These are phyloP conservation scores for Metschnikowia reukaufii DNA, from an alignment of 805 yeast genomes.

Conservation along the genomic window DNA sequence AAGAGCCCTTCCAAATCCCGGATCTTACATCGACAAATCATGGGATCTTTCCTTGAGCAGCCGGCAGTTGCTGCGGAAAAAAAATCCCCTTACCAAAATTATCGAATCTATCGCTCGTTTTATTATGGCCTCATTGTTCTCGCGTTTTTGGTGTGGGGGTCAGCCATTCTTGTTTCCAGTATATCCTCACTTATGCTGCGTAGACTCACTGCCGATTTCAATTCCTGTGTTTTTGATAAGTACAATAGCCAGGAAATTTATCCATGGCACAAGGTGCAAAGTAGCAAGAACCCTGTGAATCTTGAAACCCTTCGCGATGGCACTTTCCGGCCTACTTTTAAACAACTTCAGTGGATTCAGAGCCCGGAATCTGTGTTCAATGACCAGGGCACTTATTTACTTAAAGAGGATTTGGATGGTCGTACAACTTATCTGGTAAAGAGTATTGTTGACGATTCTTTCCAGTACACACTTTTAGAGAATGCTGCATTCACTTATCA, in stretches of 20 bases:
- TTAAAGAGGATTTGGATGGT: slow-evolving; percentile 38
- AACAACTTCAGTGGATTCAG: slow-evolving; percentile 70
- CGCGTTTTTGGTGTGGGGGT: slow-evolving; percentile 38
- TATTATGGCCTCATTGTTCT: slow-evolving; percentile 20
- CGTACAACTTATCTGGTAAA: slow-evolving; percentile 54
- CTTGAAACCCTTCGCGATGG: slow-evolving; percentile 48
- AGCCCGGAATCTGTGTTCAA: slow-evolving; percentile 46
- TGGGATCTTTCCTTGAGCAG: slow-evolving; percentile 1
- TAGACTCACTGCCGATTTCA: not conserved
- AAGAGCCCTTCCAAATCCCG: slow-evolving; percentile 5
- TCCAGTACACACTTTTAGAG: slow-evolving; percentile 47
- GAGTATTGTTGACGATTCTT: slow-evolving; percentile 47
- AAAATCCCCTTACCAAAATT: slow-evolving; percentile 13
- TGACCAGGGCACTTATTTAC: slow-evolving; percentile 68
- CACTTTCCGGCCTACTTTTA: slow-evolving; percentile 51
- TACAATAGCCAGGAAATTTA: slow-evolving; percentile 5
- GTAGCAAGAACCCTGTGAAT: slow-evolving; percentile 27
- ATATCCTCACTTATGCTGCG: slow-evolving; percentile 10
- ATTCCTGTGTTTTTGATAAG: not conserved
- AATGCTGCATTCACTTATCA: slow-evolving; percentile 46
- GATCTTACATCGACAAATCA: not conserved
- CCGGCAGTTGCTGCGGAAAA: slow-evolving; percentile 2
- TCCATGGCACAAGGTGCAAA: slow-evolving; percentile 11
- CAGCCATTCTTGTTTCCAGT: slow-evolving; percentile 26
- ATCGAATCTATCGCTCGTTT: slow-evolving; percentile 12